Evolutionary conservation across 352 stramenopile genomes (phyloP), one percentile per base, ranked within the genome.

Genomic region (Phytophthora fragariaefolia): DNA sequence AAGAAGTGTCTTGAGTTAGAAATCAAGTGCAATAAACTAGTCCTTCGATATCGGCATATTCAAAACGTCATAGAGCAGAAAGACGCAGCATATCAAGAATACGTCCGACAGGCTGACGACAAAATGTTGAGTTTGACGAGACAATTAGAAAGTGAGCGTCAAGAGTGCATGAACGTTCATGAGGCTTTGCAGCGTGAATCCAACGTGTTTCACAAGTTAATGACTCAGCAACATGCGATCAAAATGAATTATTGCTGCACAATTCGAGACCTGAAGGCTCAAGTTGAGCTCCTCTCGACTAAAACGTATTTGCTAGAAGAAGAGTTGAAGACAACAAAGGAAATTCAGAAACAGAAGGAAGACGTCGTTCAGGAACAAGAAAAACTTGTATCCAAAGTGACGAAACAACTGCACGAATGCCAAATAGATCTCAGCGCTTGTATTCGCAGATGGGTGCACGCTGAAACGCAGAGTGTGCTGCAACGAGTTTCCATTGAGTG

Each of bases 181-280:
- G 62, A 74, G 43, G 30, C 24, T 34, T 57, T 68, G 22, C 67
- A 74, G 22, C 54, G 30, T 22, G 61, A 67, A 62, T 32, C 34
- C 2, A 17, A 52, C 1, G 45, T 47, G 2, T 68, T 79, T 5
- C 32, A 64, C 7, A 49, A 63, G 26, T 18, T 66, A 34, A 53
- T 71, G 20, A 20, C 22, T 26, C 53, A 48, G 17, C 40, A 76
- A 22, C 49, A 66, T 28, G 51, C 52, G 6, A 40, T 75, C 27
- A 50, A 71, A 13, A 57, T 51, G 42, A 30, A 63, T 8, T 56
- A 58, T 42, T 58, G 34, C 50, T 47, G 20, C 2, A 69, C 34
- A 13, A 58, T 67, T n/a, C 61, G 18, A 56, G 42, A 64, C 42
- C 38, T 75, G 5, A 64, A 64, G 58, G 17, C 3, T 0, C 61